Evolutionary conservation across 1,284 basidiomycete genomes (phyloP).

Genomic region (Apiotrichum sp.): DNA sequence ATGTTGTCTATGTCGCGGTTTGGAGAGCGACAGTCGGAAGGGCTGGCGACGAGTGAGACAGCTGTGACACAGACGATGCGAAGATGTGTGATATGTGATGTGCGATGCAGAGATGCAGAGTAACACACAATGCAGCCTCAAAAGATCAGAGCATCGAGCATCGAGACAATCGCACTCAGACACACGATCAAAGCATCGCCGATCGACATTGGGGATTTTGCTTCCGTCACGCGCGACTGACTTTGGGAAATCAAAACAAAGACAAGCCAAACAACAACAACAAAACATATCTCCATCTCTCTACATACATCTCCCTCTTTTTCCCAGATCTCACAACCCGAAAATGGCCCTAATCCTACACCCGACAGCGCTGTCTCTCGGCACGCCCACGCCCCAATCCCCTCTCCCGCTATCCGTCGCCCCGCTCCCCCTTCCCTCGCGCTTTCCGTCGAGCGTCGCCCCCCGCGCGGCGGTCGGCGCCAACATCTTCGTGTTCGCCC

Average conservation of each 20-base stretch:
- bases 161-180: too few species aligned
- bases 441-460: slow-evolving; percentile 5
- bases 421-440: slow-evolving; percentile 15
- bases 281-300: not conserved
- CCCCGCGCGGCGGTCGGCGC: slow-evolving; percentile 9
- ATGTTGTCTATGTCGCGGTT: too few species aligned
- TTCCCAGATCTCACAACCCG: not conserved
- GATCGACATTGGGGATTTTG: not conserved
- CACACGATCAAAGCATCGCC: too few species aligned
- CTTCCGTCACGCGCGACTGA: not conserved
- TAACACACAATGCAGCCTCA: too few species aligned
- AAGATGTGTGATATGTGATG: too few species aligned
- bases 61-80: not conserved
- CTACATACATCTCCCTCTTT: not conserved
- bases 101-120: too few species aligned
- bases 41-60: not conserved
- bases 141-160: too few species aligned
- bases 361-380: too few species aligned
- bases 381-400: too few species aligned
- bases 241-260: not conserved
- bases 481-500: slow-evolving; percentile 14
- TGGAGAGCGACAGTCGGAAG: too few species aligned
- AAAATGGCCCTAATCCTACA: too few species aligned
- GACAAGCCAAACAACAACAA: not conserved
- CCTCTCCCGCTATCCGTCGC: not conserved